Percentiles rank a stretch among this genome's conserved stretches.
Evolutionary conservation across 345 rosid species (phyloP).

Genomic region (Lepidium sativum): DNA sequence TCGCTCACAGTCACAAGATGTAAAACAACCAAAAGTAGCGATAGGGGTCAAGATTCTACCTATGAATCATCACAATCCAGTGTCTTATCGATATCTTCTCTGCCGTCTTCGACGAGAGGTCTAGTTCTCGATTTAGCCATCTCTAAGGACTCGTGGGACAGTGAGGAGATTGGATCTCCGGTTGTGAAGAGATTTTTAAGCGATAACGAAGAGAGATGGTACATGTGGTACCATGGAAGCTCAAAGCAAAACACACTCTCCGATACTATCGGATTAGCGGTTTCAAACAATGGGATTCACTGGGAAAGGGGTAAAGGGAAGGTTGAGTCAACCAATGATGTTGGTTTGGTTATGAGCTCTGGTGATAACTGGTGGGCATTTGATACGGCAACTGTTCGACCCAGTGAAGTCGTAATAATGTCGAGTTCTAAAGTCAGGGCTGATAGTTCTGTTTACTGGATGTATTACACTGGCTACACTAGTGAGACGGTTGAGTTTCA

Average conservation of each 20-base stretch:
- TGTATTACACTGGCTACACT: slow-evolving; percentile 62
- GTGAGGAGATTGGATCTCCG: slow-evolving; percentile 69
- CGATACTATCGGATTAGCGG: slow-evolving; percentile 58
- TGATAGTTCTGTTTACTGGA: slow-evolving; percentile 71
- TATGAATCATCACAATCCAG: background rate
- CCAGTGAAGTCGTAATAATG: slow-evolving; percentile 65
- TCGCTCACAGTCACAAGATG: slow-evolving; percentile 39
- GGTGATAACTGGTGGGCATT: slow-evolving; percentile 83
- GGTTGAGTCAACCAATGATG: slow-evolving; percentile 48
- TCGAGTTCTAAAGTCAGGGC: slow-evolving; percentile 54
- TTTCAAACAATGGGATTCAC: slow-evolving; percentile 72
- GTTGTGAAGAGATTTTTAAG: slow-evolving; percentile 74
- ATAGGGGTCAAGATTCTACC: slow-evolving; percentile 23
- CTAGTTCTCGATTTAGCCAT: slow-evolving; percentile 54
- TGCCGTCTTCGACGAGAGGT: slow-evolving; percentile 31
- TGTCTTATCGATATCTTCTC: background rate
- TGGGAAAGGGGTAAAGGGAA: slow-evolving; percentile 63
- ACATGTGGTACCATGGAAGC: slow-evolving; percentile 81
- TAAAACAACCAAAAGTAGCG: slow-evolving; percentile 33
- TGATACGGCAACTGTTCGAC: slow-evolving; percentile 57
- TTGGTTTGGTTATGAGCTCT: slow-evolving; percentile 60
- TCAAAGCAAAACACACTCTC: slow-evolving; percentile 28
- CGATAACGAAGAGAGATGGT: slow-evolving; percentile 85
- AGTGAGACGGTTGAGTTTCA: slow-evolving; percentile 35
- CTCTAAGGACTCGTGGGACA: slow-evolving; percentile 49